Base-by-base conservation (phyloP, 2,329 filamentous ascomycete genomes). In the Lachnellula hyalina region DNA sequence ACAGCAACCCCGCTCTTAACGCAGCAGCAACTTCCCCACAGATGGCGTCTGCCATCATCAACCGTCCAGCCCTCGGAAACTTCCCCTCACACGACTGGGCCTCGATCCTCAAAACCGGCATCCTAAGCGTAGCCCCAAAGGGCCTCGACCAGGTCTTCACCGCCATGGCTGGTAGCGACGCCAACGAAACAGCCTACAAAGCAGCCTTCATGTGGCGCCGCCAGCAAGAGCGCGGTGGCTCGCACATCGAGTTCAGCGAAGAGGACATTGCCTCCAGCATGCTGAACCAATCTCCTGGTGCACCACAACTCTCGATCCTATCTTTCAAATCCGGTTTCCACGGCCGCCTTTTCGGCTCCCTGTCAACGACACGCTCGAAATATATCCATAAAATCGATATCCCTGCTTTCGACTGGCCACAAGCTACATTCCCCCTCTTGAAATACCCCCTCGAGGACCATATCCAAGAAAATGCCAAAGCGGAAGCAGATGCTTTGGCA, bases 361-460 rank as follows among this genome's bases (percentile, higher is more conserved):
- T 93, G 52, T 89, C 85, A 56, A 91, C 88, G 60, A 93, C 89
- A 34, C 85, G 89, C 69, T 87, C 83, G 71, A 92, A 92, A 77
- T 80, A 89, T 52, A 89, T 93, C 63, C 89, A 93, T 78, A 93
- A 93, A 73, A 78, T 93, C 63, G 89, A 93, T 69, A 92, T 93
- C 62, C 89, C 89, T n/a, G 86, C 88, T 57, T 93, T 93, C 70
- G 84, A 92, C 75, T 93, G 89, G 89, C 89, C 89, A 51, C 86
- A 89, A 72, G 87, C 88, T n/a, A 77, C 85, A 36, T 93, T 93
- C 77, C 89, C 89, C n/a, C 65, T 73, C 32, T 77, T 90, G 61
- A 88, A 88, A 72, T 92, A 92, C 72, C 89, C 89, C 2, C 81
- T 92, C 17, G 83, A 88, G 63, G 76, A 88, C 59, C 77, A 88